Percentiles rank a stretch among this genome's conserved stretches.
Evolutionary conservation across 1,284 basidiomycete species (phyloP).

Genomic region (Irpex sp.): DNA sequence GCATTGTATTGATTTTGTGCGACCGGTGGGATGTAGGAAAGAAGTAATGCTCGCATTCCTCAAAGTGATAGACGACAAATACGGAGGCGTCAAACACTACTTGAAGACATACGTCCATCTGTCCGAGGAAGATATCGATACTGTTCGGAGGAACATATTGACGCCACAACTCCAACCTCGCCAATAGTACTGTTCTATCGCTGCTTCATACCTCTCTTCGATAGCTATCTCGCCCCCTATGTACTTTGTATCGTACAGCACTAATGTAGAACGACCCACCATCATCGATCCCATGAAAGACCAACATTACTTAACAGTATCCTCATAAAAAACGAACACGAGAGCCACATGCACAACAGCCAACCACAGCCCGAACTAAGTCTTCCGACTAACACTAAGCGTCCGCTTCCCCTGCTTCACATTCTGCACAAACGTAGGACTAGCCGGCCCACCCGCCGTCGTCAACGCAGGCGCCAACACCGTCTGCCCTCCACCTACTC

Average conservation of each 20-base stretch:
- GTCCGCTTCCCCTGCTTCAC: slow-evolving; percentile 43
- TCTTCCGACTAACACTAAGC: slow-evolving; percentile 42
- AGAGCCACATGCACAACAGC: too few relatives aligned
- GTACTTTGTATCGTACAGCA: background rate
- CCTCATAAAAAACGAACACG: too few relatives aligned
- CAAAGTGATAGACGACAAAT: slow-evolving; percentile 51
- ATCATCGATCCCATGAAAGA: background rate
- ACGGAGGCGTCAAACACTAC: slow-evolving; percentile 66
- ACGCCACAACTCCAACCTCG: slow-evolving; percentile 19
- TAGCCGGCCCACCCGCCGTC: slow-evolving; percentile 20
- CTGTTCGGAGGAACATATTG: slow-evolving; percentile 59
- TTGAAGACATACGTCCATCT: slow-evolving; percentile 50
- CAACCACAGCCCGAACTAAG: slow-evolving; percentile 7
- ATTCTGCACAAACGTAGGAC: slow-evolving; percentile 38
- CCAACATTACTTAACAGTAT: background rate
- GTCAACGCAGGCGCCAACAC: slow-evolving; percentile 33
- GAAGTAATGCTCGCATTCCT: slow-evolving; percentile 74
- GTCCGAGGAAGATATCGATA: slow-evolving; percentile 54
- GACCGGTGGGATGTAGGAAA: slow-evolving; percentile 34
- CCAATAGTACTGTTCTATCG: background rate
- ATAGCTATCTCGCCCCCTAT: background rate
- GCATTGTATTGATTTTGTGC: background rate
- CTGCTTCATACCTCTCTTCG: background rate
- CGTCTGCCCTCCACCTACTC: slow-evolving; percentile 30
- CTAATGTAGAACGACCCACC: background rate